Evolutionary conservation across 495 filamentous ascomycete species (phyloP), one percentile per base, ranked within the genome.

Genomic region (Immersiella caudata): DNA sequence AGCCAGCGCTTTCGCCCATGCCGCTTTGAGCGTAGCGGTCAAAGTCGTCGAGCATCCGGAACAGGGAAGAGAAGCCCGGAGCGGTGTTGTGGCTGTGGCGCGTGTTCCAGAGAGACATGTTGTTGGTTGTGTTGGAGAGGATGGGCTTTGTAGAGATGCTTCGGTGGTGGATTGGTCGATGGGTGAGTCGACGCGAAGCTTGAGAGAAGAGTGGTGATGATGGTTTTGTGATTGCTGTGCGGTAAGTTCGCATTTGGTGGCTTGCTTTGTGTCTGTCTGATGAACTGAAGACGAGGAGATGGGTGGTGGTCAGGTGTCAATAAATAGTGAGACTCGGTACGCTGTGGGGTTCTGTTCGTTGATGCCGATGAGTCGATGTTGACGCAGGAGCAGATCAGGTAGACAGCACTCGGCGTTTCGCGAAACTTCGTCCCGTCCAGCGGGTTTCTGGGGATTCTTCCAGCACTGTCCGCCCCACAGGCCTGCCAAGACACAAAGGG

Each of bases 31-130:
- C 75, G 73, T 88, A 86, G 68, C 80, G 78, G 70, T 90, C 89
- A 73, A 91, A 91, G 79, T 93, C 91, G 75, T 94, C 90, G 46
- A 96, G 82, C 59, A 96, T 81, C 55, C 86, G 87, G 85, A 94
- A 91, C 70, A 94, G 85, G 36, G 90, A 88, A 33, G 80, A 74
- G 79, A 92, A 88, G 75, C 87, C 79, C 14, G 56, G 56, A 11
- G 52, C 21, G 52, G 5, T 54, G 5, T 5, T 54, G 16, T n/a
- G 6, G 29, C 76, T 75, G 27, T 76, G 68, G 64, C 46, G 60
- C 66, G 51, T 64, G 20, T 70, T 68, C 50, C 68, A 51, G 64
- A 69, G 74, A 60, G 74, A 74, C 74, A 74, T 74, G 25, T 66
- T 54, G 70, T 65, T 6, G 8, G 56, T n/a, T n/a, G n/a, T 63